Conservation (phyloP, 2,329 filamentous ascomycete genomes). For the Teratosphaeria destructans region DNA sequence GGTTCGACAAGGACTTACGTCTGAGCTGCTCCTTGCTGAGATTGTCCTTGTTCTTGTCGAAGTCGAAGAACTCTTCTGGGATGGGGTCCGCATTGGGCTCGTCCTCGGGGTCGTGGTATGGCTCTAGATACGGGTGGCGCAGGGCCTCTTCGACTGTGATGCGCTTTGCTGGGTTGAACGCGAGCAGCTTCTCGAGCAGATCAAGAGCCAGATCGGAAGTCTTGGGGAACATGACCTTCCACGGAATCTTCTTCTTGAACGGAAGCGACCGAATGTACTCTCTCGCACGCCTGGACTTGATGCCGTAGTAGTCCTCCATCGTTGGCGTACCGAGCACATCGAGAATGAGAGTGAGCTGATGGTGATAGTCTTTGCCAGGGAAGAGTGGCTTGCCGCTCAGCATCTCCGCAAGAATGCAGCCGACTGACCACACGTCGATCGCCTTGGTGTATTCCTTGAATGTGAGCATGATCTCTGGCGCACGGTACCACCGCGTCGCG, state of each 20-base stretch:
- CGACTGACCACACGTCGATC: constrained; percentile 98
- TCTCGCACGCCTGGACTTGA: constrained; percentile 92
- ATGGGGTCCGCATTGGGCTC: constrained; percentile 95
- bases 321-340: constrained; percentile 96
- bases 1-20: constrained; percentile 41
- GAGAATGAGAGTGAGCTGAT: constrained; percentile 92
- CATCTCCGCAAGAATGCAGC: constrained; percentile 98
- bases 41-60: constrained; percentile 99
- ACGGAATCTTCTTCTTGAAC: constrained; percentile 99
- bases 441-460: constrained; percentile 99
- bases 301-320: constrained; percentile 99
- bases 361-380: constrained; percentile 97
- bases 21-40: constrained; percentile 98
- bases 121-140: constrained; percentile 95
- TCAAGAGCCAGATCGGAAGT: constrained; percentile 96
- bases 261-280: constrained; percentile 97
- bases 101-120: constrained; percentile 97
- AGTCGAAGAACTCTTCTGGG: constrained; percentile 98
- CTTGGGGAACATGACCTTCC: constrained; percentile 95
- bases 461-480: constrained; percentile 98
- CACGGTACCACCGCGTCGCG: constrained; percentile 96
- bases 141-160: constrained; percentile 96
- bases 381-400: constrained; percentile 95
- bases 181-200: constrained; percentile 85
- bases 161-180: constrained; percentile 97